Evolutionary conservation across 371 early-diverging fungal genomes (phyloP), one percentile per base, ranked within the genome.

Genomic region (Batkoa obscura): DNA sequence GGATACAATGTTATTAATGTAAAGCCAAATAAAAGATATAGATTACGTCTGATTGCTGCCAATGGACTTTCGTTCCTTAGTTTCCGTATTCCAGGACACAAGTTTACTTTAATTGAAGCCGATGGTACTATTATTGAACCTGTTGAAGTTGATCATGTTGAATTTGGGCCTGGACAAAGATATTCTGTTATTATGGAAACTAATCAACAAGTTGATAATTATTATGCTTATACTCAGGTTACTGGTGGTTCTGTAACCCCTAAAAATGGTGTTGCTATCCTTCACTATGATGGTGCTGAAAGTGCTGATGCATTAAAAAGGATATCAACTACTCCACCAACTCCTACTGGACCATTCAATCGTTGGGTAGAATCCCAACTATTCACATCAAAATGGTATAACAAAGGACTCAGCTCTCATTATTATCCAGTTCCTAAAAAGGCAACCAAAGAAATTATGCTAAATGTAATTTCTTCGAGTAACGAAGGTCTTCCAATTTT

Each of bases 121-220:
- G 72, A 72, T 6, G 72, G 72, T 32, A 54, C 60, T 10, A 57
- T 58, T 32, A 57, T 68, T 47, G 51, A 64, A 4, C 68, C 68
- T 0, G 50, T 60, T 3, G 52, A 42, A 3, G 66, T 67, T 2
- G 58, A 64, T 36, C 58, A 65, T 2, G 8, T 71, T 3, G 60
- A 61, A 2, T 64, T 71, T 3, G 56, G 61, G 48, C 64, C 68
- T 8, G 68, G 64, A 8, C 69, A 69, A 37, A 59, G 71, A 0
- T 71, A 71, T 37, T 71, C 71, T 1, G 66, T 63, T 12, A 43
- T 71, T 8, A 59, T 71, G 32, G 46, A 61, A 31, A 62, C 70
- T 23, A 63, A 68, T 43, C 67, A 67, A 43, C 52, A 59, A 0
- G 57, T 66, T 17, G 59, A 41, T 8, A 67, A 66, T 49, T 70